Base-by-base conservation (phyloP, 208 protist genomes). In the Leishmania arabica region DNA sequence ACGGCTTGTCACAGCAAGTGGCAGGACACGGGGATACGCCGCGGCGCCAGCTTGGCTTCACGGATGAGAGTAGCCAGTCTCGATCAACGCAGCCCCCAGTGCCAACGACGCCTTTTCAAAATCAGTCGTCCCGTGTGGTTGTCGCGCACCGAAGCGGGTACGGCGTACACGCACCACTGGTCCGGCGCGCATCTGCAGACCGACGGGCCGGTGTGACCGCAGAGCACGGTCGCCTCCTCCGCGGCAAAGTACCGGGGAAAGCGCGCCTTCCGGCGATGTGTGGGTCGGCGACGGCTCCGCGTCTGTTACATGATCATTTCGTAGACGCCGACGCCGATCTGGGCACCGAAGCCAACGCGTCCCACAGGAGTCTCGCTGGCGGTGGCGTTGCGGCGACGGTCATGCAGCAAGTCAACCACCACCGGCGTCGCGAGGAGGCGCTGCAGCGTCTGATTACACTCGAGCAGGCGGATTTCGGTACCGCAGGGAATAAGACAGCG, bases 391-490 rank as follows among this genome's bases (percentile, higher is more conserved):
- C 88, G n/a, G 78, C 85, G 42, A 56, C 69, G 9, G 84, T 93
- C 42, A 87, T 93, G 58, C 85, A 93, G 71, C 78, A 84, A 2
- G 88, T 84, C 70, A 89, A 93, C 79, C 79, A 83, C 42, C 45
- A 86, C 66, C 84, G 86, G 19, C 90, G 90, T 47, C 86, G 81
- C 69, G 86, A 84, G 37, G 84, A 91, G 60, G 88, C 88, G 3
- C 51, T 91, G 75, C 64, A 83, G 45, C 65, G 78, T 31, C 82
- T 93, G 19, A 73, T 86, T 7, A 72, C 85, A 66, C 40, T 78
- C 62, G 58, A 84, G 69, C 71, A 70, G 73, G 53, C 73, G 21
- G 80, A 86, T 37, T 40, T 84, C n/a, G 64, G 69, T 31, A 53
- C 64, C n/a, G 70, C 69, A 51, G 56, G 34, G 17, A 49, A 45